Evolutionary conservation across 768 basidiomycete species (phyloP).

Genomic region (Lentinula raphanica): DNA sequence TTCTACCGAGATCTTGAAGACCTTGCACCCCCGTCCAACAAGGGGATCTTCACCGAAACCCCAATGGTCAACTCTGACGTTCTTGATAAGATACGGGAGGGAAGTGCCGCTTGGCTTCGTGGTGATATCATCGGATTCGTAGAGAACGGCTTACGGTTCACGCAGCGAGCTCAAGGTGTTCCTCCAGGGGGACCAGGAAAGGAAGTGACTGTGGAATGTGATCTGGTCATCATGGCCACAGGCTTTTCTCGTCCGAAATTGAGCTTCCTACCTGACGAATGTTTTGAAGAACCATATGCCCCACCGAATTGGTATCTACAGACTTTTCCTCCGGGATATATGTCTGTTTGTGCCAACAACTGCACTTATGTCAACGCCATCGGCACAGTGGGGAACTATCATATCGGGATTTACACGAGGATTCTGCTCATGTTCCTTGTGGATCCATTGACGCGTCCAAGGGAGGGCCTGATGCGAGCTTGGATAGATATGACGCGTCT

Average conservation of each 20-base stretch:
- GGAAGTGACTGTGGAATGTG: conserved; percentile 32
- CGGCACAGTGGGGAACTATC: conserved; percentile 32
- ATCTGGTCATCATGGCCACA: conserved; percentile 49
- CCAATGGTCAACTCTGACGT: conserved; percentile 51
- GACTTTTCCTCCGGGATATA: conserved; percentile 51
- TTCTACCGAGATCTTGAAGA: conserved; percentile 43
- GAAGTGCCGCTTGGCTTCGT: conserved; percentile 40
- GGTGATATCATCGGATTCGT: conserved; percentile 39
- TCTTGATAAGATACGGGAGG: conserved; percentile 36
- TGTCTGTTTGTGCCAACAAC: conserved; percentile 47
- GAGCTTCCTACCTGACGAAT: conserved; percentile 38
- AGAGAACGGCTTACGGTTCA: conserved; percentile 27
- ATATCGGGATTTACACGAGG: conserved; percentile 52
- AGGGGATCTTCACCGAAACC: conserved; percentile 43
- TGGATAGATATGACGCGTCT: conserved; percentile 52
- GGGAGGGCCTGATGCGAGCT: conserved; percentile 45
- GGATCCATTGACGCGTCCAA: conserved; percentile 39
- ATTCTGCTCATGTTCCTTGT: conserved; percentile 45
- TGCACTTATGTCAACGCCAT: conserved; percentile 46
- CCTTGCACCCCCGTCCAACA: conserved; percentile 31
- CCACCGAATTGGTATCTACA: conserved; percentile 49
- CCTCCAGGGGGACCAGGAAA: conserved; percentile 28
- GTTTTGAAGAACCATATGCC: conserved; percentile 48
- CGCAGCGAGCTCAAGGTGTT: conserved; percentile 28
- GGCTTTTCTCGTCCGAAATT: conserved; percentile 44